A percentile compares a stretch with the other conserved stretches of the same genome.
These are phyloP conservation scores for Stipa capillata DNA, from an alignment of 176 grass and related monocot genomes.

Conservation along the genomic window DNA sequence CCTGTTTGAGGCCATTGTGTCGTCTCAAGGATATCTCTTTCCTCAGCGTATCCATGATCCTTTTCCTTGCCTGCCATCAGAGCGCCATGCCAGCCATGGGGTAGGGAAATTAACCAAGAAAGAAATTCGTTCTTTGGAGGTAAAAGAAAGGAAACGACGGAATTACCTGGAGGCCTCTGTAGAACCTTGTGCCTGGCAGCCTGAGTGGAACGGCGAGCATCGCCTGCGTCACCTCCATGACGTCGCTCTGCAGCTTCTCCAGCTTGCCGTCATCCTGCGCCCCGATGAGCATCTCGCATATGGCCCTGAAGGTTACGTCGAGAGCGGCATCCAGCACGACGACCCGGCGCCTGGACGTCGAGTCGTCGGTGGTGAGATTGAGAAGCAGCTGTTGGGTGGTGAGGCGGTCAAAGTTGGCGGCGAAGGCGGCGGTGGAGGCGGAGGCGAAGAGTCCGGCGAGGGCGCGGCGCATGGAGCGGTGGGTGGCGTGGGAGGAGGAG, in stretches of 20 bases:
- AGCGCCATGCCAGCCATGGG: too few species aligned
- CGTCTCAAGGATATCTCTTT: slow-evolving; percentile 37
- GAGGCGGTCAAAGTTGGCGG: slow-evolving; percentile 36
- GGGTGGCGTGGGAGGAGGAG: slow-evolving; percentile 48
- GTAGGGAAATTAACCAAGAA: too few species aligned
- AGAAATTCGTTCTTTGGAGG: not conserved
- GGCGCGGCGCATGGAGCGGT: slow-evolving; percentile 42
- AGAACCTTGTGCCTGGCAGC: slow-evolving; percentile 64
- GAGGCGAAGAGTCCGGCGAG: slow-evolving; percentile 53
- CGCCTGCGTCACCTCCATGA: slow-evolving; percentile 59
- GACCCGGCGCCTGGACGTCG: not conserved
- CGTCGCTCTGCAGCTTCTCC: slow-evolving; percentile 40
- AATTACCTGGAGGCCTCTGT: slow-evolving; percentile 45
- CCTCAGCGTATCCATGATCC: slow-evolving; percentile 52
- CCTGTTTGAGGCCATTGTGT: not conserved
- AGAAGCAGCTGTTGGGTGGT: not conserved
- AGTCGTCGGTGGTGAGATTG: not conserved
- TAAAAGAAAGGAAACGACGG: not conserved
- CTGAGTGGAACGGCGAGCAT: slow-evolving; percentile 75
- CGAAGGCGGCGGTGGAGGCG: slow-evolving; percentile 28
- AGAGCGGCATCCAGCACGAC: slow-evolving; percentile 61
- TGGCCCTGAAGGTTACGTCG: slow-evolving; percentile 54
- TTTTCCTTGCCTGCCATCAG: slow-evolving; percentile 43
- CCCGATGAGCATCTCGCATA: slow-evolving; percentile 77
- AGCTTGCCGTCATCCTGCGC: slow-evolving; percentile 13